phyloP scores from a whole-genome alignment of 176 grass and related monocot species.

The Zoysia pacifica region DNA sequence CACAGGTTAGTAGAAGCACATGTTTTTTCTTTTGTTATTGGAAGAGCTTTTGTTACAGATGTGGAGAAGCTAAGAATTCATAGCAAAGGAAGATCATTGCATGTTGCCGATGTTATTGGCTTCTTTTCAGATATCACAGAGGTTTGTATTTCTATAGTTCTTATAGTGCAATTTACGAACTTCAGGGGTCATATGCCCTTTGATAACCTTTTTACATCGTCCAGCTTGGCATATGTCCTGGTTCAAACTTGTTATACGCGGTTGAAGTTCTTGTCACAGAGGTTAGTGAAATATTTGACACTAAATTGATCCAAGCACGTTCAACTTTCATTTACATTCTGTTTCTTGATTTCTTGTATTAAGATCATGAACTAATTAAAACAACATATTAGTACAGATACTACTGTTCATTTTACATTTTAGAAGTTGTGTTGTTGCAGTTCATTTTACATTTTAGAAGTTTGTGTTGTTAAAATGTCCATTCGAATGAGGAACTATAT shows the following conservation, averaged over 20 bases:
- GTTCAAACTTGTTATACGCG: conserved; percentile 94
- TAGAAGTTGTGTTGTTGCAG: background rate
- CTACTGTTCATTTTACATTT: background rate
- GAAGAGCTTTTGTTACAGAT: conserved; percentile 97
- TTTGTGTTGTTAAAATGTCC: background rate
- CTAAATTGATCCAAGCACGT: conserved; percentile 30
- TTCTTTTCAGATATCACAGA: conserved; percentile 91
- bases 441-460: conserved; percentile 3
- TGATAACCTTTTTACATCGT: conserved; percentile 42
- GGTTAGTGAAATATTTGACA: conserved; percentile 62
- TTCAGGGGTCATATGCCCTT: conserved; percentile 23
- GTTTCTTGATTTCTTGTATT: conserved; percentile 25
- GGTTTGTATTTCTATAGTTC: conserved; percentile 52
- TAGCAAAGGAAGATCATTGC: conserved; percentile 81
- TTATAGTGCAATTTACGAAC: conserved; percentile 9
- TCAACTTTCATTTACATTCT: conserved; percentile 37
- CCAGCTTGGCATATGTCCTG: conserved; percentile 83
- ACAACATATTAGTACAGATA: conserved; percentile 12
- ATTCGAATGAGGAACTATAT: background rate
- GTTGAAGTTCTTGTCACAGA: conserved; percentile 93
- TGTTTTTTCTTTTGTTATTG: conserved; percentile 99
- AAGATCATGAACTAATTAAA: background rate
- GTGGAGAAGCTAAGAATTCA: conserved; percentile 96
- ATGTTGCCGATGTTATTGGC: conserved; percentile 71
- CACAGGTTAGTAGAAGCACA: conserved; percentile 99